Conservation (phyloP, 345 rosid genomes). For the Bruguiera parviflora region DNA sequence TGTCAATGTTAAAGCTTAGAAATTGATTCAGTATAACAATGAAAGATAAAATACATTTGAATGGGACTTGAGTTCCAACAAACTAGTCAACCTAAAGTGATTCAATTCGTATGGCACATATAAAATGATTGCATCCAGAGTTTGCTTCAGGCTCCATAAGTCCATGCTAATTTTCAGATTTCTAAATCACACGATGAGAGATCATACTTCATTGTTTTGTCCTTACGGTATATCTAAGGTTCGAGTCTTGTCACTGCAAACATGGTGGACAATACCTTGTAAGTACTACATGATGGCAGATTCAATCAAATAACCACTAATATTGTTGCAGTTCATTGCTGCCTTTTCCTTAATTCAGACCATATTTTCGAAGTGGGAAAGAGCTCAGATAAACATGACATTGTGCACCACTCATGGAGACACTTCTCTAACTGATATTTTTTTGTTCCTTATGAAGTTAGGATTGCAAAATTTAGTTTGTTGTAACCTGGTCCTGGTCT, state of each 20-base stretch:
- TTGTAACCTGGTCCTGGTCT: too few species aligned
- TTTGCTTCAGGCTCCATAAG: background rate
- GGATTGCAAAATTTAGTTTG: too few species aligned
- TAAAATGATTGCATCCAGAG: background rate
- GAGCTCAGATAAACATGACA: too few species aligned
- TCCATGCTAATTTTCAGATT: background rate
- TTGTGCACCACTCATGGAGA: too few species aligned
- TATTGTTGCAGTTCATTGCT: too few species aligned
- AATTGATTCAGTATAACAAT: too few species aligned
- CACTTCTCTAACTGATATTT: background rate
- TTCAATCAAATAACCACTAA: background rate
- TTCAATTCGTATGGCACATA: background rate
- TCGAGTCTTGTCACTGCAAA: background rate
- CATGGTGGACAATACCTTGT: background rate
- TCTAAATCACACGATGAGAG: background rate
- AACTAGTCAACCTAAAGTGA: background rate
- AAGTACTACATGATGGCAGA: background rate
- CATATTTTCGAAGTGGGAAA: background rate
- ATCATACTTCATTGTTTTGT: background rate
- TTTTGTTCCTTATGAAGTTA: background rate
- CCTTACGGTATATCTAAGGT: background rate
- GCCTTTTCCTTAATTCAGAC: background rate
- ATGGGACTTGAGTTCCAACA: background rate
- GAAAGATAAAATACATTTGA: too few species aligned
- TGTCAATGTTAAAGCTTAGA: too few species aligned